Conservation (phyloP, 1,284 basidiomycete species). For the Gomphus bonarii region DNA sequence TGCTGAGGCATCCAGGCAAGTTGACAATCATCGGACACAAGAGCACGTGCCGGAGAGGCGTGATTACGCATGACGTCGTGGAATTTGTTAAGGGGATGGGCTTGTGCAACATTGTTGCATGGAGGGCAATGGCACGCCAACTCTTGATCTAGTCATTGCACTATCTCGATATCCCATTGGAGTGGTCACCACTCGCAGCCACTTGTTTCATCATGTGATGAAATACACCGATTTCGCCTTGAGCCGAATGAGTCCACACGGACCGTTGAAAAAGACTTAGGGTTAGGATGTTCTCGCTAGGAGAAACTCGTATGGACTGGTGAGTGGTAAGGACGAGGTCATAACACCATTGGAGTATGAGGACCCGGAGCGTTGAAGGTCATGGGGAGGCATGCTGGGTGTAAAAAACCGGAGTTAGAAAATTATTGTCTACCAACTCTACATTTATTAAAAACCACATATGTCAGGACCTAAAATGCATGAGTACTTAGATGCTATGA, state of each 20-base stretch:
- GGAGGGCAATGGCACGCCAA: not conserved
- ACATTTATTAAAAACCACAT: too few relatives aligned
- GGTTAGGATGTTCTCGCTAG: slow-evolving; percentile 1
- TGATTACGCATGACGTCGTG: not conserved
- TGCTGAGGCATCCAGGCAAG: not conserved
- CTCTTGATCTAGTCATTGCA: not conserved
- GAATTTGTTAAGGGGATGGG: not conserved
- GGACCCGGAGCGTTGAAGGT: slow-evolving; percentile 6
- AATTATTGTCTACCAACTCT: too few relatives aligned
- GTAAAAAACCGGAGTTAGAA: not conserved
- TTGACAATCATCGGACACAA: not conserved
- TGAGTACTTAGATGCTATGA: too few relatives aligned
- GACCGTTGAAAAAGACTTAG: not conserved
- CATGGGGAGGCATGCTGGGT: not conserved
- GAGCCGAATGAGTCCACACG: not conserved
- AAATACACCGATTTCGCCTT: not conserved
- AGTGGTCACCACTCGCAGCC: not conserved
- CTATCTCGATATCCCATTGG: not conserved
- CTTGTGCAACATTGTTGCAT: not conserved
- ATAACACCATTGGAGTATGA: not conserved
- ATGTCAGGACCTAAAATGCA: too few relatives aligned
- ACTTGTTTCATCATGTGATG: not conserved
- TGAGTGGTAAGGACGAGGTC: not conserved
- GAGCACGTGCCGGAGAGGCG: slow-evolving; percentile 2
- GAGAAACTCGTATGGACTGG: not conserved